Conservation (phyloP, 768 basidiomycete genomes). For the Floccularia luteovirens region DNA sequence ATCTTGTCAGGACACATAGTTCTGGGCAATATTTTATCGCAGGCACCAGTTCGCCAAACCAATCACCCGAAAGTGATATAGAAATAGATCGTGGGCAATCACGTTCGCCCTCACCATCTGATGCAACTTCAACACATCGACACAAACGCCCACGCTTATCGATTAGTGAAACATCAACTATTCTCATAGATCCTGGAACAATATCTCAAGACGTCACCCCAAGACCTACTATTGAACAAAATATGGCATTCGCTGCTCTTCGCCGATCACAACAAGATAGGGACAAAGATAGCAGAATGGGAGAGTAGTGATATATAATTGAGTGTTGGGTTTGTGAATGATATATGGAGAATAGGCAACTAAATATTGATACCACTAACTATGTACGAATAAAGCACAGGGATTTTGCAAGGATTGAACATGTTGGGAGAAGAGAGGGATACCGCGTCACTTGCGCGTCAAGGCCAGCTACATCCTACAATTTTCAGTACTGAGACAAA, state of each 20-base stretch:
- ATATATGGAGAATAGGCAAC: neutral
- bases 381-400: neutral
- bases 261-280: slow-evolving; percentile 33
- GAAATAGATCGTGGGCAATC: slow-evolving; percentile 48
- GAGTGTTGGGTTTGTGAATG: neutral
- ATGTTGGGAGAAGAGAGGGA: no score
- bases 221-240: slow-evolving; percentile 73
- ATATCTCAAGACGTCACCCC: slow-evolving; percentile 35
- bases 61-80: slow-evolving; percentile 45
- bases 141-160: slow-evolving; percentile 16
- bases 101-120: slow-evolving; percentile 31
- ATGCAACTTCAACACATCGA: slow-evolving; percentile 17
- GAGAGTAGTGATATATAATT: slow-evolving; percentile 1
- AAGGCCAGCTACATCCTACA: slow-evolving; percentile 2
- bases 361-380: neutral
- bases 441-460: neutral
- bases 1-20: slow-evolving; percentile 83
- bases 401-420: no score
- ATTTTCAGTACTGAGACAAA: neutral
- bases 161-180: slow-evolving; percentile 29
- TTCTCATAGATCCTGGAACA: slow-evolving; percentile 31
- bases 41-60: slow-evolving; percentile 32
- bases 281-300: neutral
- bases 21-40: slow-evolving; percentile 46
- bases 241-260: slow-evolving; percentile 74